Base-by-base conservation (phyloP, 164 flowering plant species). In the Aristolochia californica region DNA sequence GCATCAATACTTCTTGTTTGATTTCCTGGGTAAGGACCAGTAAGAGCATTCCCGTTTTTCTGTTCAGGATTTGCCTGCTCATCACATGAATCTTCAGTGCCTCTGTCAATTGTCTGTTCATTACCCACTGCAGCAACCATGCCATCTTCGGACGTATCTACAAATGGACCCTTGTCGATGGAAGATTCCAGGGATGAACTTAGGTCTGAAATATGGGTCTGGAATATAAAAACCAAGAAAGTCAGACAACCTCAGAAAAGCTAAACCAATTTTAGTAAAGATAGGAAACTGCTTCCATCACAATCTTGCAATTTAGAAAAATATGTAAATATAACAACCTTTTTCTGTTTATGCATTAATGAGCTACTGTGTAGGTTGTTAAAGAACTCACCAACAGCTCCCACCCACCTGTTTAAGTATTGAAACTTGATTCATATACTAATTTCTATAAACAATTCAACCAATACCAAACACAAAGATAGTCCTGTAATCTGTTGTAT, bases 361-460 rank as follows among this genome's bases (percentile, higher is more conserved):
- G 74, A 66, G 59, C 76, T 69, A 40, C 79, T 58, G 28, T 76
- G 71, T 47, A 82, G 69, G 48, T 60, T 76, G 27, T 58, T 20
- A 5, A 79, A 62, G 60, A 77, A 82, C 60, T 78, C 84, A 58
- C 71, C 75, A 40, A 80, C 82, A 48, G 82, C 82, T 64, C 77
- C 56, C 48, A 76, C 84, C 87, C 87, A 82, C 87, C 87, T 82
- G 71, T 28, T 28, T 28, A 28, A 28, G 48, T 18, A 45, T 4
- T 2, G 8, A 15, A 45, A 14, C 48, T 15, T 9, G 13, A 45
- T 15, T 15, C 3, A 18, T 4, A 18, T 15, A 45, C 48, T 12
- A 16, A 47, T 20, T 16, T 17, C 20, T 9, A 47, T 16, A 28
- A 28, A 47, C 49, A 47, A 47, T 11, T 47, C 0, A 47, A 20